Conservation (phyloP, 768 basidiomycete genomes). For the Naganishia kalamii region DNA sequence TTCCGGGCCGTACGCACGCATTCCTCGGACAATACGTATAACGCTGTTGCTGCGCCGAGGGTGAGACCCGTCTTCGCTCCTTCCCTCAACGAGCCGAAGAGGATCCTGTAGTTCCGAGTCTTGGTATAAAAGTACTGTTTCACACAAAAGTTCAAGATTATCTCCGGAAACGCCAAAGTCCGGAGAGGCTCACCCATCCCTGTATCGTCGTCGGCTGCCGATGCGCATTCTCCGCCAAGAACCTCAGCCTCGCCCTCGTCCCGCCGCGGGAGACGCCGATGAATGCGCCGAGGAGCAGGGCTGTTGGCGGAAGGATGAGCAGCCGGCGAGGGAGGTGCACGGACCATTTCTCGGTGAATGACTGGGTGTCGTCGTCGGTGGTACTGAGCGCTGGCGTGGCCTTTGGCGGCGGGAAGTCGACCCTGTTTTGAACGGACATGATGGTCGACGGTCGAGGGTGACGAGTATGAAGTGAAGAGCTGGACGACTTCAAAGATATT, state of each 20-base stretch:
- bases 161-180: neutral
- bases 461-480: too few relatives aligned
- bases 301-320: slow-evolving; percentile 37
- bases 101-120: slow-evolving; percentile 42
- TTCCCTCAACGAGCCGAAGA: slow-evolving; percentile 32
- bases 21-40: slow-evolving; percentile 38
- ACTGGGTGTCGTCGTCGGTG: neutral
- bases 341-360: neutral
- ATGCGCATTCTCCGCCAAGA: slow-evolving; percentile 46
- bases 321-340: slow-evolving; percentile 35
- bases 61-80: slow-evolving; percentile 37
- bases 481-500: too few relatives aligned
- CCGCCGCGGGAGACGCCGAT: slow-evolving; percentile 43
- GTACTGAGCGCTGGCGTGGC: neutral
- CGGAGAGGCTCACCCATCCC: slow-evolving; percentile 46
- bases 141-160: neutral
- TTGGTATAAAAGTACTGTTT: slow-evolving; percentile 46
- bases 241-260: slow-evolving; percentile 37
- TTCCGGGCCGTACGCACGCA: slow-evolving; percentile 25
- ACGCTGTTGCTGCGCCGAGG: slow-evolving; percentile 35
- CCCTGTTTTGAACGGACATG: too few relatives aligned
- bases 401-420: neutral
- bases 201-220: slow-evolving; percentile 41
- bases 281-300: slow-evolving; percentile 35
- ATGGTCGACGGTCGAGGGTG: neutral